Conservation (phyloP, 148 eudicot genomes). For the Limonium bicolor region DNA sequence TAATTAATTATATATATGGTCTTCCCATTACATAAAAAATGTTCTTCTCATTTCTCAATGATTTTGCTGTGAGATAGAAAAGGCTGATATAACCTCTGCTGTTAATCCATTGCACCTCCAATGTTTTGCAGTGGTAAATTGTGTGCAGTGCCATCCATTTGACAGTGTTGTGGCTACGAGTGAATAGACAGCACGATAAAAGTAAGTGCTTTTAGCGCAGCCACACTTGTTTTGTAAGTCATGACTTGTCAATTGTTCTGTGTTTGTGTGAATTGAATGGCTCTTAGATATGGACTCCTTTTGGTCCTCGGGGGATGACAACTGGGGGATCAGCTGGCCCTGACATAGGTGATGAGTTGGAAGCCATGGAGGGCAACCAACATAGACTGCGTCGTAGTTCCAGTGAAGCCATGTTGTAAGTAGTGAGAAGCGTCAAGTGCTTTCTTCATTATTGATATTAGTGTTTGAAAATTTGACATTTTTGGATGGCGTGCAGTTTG, state of each 20-base stretch:
- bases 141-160: conserved; percentile 90
- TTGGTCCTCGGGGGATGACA: conserved; percentile 51
- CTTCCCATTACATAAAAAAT: too few relatives aligned
- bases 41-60: too few relatives aligned
- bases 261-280: conserved; percentile 3
- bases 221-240: neutral
- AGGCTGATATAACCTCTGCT: too few relatives aligned
- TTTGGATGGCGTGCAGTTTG: neutral
- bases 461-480: neutral
- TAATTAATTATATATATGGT: conserved; percentile 16
- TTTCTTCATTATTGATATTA: neutral
- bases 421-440: neutral
- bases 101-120: conserved; percentile 3
- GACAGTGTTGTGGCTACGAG: conserved; percentile 90
- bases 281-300: conserved; percentile 87
- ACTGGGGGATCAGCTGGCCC: conserved; percentile 62
- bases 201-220: conserved; percentile 23
- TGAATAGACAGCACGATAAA: conserved; percentile 84
- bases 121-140: conserved; percentile 74
- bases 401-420: conserved; percentile 77
- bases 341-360: conserved; percentile 46
- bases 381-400: conserved; percentile 47
- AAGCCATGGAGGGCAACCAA: conserved; percentile 79
- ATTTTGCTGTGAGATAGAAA: too few relatives aligned
- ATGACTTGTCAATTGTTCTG: neutral